Percentiles rank a stretch among this genome's conserved stretches.
phyloP scores from a whole-genome alignment of 176 grass and related monocot genomes.

The Carex parvula region DNA sequence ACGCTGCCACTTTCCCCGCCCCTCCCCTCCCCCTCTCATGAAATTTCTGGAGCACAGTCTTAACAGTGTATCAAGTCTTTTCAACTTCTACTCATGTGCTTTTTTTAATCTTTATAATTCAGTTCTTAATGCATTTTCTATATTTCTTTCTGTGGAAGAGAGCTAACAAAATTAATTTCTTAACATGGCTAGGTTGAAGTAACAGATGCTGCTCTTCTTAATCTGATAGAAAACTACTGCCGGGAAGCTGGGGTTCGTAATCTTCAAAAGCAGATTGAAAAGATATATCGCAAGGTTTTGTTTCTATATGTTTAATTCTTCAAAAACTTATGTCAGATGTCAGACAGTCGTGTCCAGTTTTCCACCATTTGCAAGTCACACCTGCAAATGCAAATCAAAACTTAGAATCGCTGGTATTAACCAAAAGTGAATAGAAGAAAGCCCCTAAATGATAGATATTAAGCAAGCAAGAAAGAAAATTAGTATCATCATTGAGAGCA shows the following conservation, averaged over 20 bases:
- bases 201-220: constrained; percentile 90
- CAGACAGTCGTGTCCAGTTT: neutral
- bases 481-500: neutral
- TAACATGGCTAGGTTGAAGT: constrained; percentile 75
- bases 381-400: neutral
- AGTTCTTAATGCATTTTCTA: neutral
- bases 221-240: constrained; percentile 93
- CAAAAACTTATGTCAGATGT: neutral
- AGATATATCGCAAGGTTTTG: constrained; percentile 98
- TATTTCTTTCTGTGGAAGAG: neutral
- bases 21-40: no score
- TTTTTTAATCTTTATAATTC: constrained; percentile 27
- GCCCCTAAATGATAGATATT: neutral
- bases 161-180: constrained; percentile 13
- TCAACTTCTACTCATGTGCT: neutral
- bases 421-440: neutral
- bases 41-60: neutral
- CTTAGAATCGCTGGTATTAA: neutral
- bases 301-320: constrained; percentile 11
- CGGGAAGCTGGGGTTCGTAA: constrained; percentile 97
- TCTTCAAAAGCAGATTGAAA: constrained; percentile 98
- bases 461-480: neutral
- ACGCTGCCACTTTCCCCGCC: no score
- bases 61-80: neutral
- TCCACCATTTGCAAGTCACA: neutral